Evolutionary conservation across 140 eudicot species (phyloP).

Genomic region (Senecio squalidus): DNA sequence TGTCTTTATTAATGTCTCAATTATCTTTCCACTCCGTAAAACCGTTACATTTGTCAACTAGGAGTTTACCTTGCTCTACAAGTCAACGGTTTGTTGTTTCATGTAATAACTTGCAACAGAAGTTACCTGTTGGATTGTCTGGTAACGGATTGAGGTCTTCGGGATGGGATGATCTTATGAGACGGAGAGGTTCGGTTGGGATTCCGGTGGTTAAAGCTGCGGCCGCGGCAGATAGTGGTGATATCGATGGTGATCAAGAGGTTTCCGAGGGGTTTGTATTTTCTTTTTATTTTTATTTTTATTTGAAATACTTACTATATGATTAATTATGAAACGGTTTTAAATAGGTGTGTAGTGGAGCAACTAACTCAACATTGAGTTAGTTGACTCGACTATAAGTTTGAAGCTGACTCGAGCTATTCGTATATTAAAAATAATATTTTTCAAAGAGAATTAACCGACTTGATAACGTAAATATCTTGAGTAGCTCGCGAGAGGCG

Average conservation of each 20-base stretch:
- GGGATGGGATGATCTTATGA: constrained; percentile 32
- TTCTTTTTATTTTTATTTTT: too few species aligned
- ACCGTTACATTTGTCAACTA: constrained; percentile 10
- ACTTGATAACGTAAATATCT: too few species aligned
- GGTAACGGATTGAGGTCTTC: constrained; percentile 15
- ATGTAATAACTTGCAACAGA: constrained; percentile 15
- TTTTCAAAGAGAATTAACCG: too few species aligned
- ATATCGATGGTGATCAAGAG: constrained; percentile 24
- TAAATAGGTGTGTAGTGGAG: too few species aligned
- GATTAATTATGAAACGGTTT: too few species aligned
- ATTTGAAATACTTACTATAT: too few species aligned
- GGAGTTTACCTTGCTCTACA: constrained; percentile 18
- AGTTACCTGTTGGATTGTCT: constrained; percentile 19
- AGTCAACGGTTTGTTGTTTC: constrained; percentile 15
- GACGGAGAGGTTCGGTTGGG: constrained; percentile 24
- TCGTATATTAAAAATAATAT: too few species aligned
- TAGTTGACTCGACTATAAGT: too few species aligned
- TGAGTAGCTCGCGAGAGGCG: too few species aligned
- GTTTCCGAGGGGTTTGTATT: constrained; percentile 35
- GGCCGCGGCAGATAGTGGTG: constrained; percentile 34
- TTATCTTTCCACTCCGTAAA: constrained; percentile 23
- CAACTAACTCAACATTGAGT: too few species aligned
- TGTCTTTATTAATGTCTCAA: constrained; percentile 27
- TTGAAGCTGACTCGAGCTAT: too few species aligned
- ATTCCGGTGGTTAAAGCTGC: constrained; percentile 41